These are phyloP conservation scores for Lentinula edodes DNA, from an alignment of 768 basidiomycete species.

Conservation along the genomic window DNA sequence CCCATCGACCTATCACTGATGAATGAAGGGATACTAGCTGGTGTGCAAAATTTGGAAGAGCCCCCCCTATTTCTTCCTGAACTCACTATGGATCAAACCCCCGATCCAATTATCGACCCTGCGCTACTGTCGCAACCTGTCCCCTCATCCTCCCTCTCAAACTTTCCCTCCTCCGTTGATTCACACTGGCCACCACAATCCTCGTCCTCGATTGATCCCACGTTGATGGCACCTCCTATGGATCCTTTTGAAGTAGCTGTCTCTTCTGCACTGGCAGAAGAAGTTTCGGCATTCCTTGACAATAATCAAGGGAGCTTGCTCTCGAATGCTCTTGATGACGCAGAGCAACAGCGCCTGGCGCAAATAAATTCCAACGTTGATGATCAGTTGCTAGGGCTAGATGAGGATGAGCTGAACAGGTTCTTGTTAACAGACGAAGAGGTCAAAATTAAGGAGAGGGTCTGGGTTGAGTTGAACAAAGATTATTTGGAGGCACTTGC, in stretches of 20 bases:
- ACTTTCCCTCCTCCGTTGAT: slow-evolving; percentile 1
- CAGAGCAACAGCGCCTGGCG: slow-evolving; percentile 54
- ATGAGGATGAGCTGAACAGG: slow-evolving; percentile 84
- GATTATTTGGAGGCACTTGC: slow-evolving; percentile 89
- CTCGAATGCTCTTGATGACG: slow-evolving; percentile 59
- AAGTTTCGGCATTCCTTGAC: slow-evolving; percentile 63
- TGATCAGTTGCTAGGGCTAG: slow-evolving; percentile 71
- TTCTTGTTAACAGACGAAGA: slow-evolving; percentile 78
- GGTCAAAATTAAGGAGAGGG: slow-evolving; percentile 78
- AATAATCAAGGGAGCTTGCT: slow-evolving; percentile 58
- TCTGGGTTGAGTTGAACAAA: slow-evolving; percentile 91
- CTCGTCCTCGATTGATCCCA: slow-evolving; percentile 7
- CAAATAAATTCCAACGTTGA: slow-evolving; percentile 32
- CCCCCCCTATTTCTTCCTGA: slow-evolving; percentile 40
- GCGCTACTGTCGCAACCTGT: slow-evolving; percentile 29
- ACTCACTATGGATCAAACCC: slow-evolving; percentile 31
- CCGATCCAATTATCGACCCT: slow-evolving; percentile 51
- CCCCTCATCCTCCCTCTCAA: slow-evolving; percentile 14
- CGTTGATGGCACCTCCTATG: slow-evolving; percentile 9
- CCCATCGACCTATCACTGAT: slow-evolving; percentile 55
- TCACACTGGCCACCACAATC: too few relatives aligned
- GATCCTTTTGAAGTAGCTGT: slow-evolving; percentile 50
- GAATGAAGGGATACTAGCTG: slow-evolving; percentile 63
- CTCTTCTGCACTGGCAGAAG: slow-evolving; percentile 58
- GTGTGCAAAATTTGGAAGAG: slow-evolving; percentile 36